Percentiles rank a stretch among this genome's conserved stretches.
phyloP scores from a whole-genome alignment of 768 basidiomycete genomes.

The Agaricus blazei region DNA sequence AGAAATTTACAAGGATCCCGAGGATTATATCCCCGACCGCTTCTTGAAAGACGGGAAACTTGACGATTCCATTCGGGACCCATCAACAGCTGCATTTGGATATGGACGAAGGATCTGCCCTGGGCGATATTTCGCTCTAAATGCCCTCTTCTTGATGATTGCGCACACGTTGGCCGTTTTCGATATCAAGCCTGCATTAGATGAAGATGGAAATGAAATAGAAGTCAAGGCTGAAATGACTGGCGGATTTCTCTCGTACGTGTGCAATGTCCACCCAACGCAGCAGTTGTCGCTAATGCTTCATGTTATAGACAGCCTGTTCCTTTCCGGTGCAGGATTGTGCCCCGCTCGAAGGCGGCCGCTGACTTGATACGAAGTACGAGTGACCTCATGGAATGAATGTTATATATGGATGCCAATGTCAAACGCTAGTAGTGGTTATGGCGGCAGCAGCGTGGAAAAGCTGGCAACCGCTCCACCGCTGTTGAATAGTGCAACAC shows the following conservation, averaged over 20 bases:
- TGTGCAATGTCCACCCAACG: not conserved
- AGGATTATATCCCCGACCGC: conserved; percentile 7
- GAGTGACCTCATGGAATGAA: not conserved
- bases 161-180: conserved; percentile 16
- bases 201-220: conserved; percentile 4
- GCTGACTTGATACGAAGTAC: not conserved
- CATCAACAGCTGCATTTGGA: conserved; percentile 1
- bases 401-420: too few species aligned
- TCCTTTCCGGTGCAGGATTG: conserved; percentile 7
- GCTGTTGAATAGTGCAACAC: too few species aligned
- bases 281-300: not conserved
- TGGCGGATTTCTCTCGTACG: conserved; percentile 4
- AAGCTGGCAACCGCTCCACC: too few species aligned
- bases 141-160: conserved; percentile 25
- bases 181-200: conserved; percentile 3
- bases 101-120: conserved; percentile 28
- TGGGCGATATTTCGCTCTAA: conserved; percentile 38
- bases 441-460: too few species aligned
- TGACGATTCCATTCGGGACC: conserved; percentile 1
- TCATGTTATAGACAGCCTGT: not conserved
- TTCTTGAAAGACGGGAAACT: conserved; percentile 12
- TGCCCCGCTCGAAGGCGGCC: conserved; percentile 3
- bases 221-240: conserved; percentile 2
- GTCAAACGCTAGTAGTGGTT: too few species aligned
- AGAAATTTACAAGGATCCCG: conserved; percentile 2